Evolutionary conservation across 2,329 filamentous ascomycete species (phyloP).

Genomic region (Sporothrix variecibatus): DNA sequence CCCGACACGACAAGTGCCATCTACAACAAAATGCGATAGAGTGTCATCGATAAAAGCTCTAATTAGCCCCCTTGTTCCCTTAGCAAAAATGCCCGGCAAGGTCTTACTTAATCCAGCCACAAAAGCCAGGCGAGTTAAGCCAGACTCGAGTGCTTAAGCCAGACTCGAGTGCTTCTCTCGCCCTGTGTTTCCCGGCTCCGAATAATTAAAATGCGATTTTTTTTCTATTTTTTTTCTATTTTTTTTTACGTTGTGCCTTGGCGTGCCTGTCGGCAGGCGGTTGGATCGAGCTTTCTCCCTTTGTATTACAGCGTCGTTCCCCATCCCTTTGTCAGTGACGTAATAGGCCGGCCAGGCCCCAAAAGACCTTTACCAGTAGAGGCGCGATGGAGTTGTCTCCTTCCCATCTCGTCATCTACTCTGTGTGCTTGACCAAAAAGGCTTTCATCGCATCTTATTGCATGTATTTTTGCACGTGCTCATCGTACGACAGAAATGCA

Average conservation of each 20-base stretch:
- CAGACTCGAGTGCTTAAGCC: neutral
- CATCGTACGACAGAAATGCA: neutral
- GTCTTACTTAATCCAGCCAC: neutral
- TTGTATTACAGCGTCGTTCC: neutral
- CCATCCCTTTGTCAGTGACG: conserved; percentile 17
- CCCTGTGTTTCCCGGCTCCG: neutral
- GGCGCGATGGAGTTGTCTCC: neutral
- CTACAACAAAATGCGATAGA: neutral
- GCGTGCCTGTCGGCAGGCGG: neutral
- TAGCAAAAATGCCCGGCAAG: neutral
- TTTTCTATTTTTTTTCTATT: too few species aligned
- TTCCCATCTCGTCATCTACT: neutral
- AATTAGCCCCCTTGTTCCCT: neutral
- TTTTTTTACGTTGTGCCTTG: neutral
- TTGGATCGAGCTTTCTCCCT: conserved; percentile 12
- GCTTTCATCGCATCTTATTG: neutral
- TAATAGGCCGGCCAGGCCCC: conserved; percentile 11
- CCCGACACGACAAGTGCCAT: neutral
- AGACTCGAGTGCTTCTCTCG: neutral
- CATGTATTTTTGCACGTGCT: neutral
- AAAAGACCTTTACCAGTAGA: neutral
- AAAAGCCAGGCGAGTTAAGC: neutral
- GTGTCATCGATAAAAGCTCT: neutral
- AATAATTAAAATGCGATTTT: neutral
- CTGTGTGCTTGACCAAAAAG: neutral